A percentile compares a stretch with the other conserved stretches of the same genome.
Evolutionary conservation across 441 rosid species (phyloP).

Genomic region (Adansonia gregorii): DNA sequence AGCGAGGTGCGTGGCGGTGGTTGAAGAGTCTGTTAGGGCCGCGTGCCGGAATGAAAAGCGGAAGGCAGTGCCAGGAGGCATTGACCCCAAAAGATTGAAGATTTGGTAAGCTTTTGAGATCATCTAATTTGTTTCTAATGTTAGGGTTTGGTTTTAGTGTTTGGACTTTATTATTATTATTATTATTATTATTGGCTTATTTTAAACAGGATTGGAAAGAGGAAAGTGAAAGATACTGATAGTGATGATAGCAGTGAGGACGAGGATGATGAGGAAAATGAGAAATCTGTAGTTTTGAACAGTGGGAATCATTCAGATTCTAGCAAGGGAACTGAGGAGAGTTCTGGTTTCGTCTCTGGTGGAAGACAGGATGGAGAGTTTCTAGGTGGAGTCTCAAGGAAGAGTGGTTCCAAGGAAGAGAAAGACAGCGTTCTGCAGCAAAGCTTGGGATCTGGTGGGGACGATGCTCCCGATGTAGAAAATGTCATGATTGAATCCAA

Average conservation of each 20-base stretch:
- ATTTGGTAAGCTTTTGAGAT: slow-evolving; percentile 58
- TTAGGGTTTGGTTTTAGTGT: background rate
- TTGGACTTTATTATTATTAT: background rate
- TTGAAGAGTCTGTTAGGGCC: slow-evolving; percentile 75
- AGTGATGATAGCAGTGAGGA: slow-evolving; percentile 58
- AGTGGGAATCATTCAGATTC: slow-evolving; percentile 44
- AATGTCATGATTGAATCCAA: slow-evolving; percentile 30
- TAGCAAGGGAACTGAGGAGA: slow-evolving; percentile 53
- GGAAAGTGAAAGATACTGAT: slow-evolving; percentile 60
- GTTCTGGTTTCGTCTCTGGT: slow-evolving; percentile 58
- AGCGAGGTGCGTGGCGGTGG: slow-evolving; percentile 81
- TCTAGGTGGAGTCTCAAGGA: slow-evolving; percentile 43
- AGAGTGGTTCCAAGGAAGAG: slow-evolving; percentile 66
- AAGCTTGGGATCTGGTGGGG: slow-evolving; percentile 37
- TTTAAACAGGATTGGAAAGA: slow-evolving; percentile 73
- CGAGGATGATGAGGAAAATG: slow-evolving; percentile 49
- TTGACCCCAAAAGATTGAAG: slow-evolving; percentile 63
- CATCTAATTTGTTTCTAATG: slow-evolving; percentile 6
- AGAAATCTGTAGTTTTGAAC: slow-evolving; percentile 58
- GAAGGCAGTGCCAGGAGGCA: slow-evolving; percentile 38
- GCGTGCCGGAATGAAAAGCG: slow-evolving; percentile 52
- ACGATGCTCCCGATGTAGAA: slow-evolving; percentile 29
- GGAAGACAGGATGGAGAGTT: slow-evolving; percentile 38
- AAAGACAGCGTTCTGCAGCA: slow-evolving; percentile 39
- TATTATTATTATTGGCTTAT: slow-evolving; percentile 13